Conservation (phyloP, 352 stramenopile species). For the Phytopythium cucurbitacearum region DNA sequence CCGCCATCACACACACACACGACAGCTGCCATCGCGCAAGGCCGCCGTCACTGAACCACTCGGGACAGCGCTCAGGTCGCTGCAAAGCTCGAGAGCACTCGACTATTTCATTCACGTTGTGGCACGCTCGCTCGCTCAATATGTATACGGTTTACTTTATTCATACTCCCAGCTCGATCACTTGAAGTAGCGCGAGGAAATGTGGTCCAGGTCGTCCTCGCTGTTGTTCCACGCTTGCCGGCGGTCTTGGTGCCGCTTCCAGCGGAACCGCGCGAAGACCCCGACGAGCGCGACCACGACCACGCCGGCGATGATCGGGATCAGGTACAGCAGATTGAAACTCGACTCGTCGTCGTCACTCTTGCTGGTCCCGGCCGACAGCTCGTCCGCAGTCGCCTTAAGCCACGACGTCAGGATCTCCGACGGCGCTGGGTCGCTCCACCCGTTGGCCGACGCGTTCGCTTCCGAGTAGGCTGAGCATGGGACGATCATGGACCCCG, state of each 20-base stretch:
- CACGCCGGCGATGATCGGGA: constrained; percentile 19
- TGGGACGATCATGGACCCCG: neutral
- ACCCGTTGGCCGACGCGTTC: neutral
- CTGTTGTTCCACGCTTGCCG: neutral
- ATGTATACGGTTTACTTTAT: neutral
- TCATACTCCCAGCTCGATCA: neutral
- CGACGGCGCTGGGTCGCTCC: neutral
- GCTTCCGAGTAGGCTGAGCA: neutral
- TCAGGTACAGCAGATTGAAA: constrained; percentile 29
- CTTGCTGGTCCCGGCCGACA: too few species aligned
- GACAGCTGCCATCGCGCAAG: too few species aligned
- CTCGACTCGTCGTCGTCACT: neutral
- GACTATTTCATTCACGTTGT: too few species aligned
- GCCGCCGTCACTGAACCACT: too few species aligned
- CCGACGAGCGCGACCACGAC: constrained; percentile 9
- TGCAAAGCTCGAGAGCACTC: too few species aligned
- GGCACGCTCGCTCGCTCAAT: neutral
- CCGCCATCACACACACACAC: too few species aligned
- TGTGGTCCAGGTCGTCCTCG: neutral
- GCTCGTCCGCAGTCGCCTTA: neutral
- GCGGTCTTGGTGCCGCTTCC: neutral
- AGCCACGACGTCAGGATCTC: neutral
- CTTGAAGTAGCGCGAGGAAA: neutral
- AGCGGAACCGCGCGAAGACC: neutral
- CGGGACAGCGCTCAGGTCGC: too few species aligned